Evolutionary conservation across 345 rosid species (phyloP).

Genomic region (Pistacia atlantica): DNA sequence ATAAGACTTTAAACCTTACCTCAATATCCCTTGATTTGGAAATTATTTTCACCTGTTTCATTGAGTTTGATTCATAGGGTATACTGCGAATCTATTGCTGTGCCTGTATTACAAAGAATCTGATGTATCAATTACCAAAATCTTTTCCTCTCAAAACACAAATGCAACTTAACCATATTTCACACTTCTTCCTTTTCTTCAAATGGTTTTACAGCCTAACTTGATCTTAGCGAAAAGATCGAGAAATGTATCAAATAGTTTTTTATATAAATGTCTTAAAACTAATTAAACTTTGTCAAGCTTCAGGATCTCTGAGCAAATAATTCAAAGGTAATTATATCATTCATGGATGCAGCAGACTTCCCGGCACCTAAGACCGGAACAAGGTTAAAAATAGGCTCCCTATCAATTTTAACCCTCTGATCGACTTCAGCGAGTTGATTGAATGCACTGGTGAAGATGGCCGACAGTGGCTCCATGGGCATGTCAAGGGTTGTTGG

Average conservation of each 20-base stretch:
- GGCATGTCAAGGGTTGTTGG: conserved; percentile 49
- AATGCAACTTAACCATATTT: not conserved
- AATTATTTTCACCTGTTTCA: not conserved
- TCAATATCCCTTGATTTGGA: not conserved
- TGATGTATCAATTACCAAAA: not conserved
- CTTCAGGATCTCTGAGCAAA: conserved; percentile 56
- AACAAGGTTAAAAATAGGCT: conserved; percentile 56
- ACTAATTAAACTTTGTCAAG: not conserved
- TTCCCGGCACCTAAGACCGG: conserved; percentile 72
- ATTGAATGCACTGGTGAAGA: conserved; percentile 40
- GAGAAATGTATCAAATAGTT: not conserved
- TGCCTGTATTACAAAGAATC: not conserved
- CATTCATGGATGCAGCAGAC: conserved; percentile 52
- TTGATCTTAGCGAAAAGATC: too few relatives aligned
- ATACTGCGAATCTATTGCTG: not conserved
- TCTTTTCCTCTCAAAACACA: not conserved
- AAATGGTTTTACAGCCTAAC: too few relatives aligned
- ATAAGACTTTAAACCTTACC: not conserved
- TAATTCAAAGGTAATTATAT: conserved; percentile 71
- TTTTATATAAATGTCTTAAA: not conserved
- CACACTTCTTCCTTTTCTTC: too few relatives aligned
- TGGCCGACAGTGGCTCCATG: conserved; percentile 36
- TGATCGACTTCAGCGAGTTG: conserved; percentile 49
- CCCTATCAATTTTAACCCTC: conserved; percentile 27
- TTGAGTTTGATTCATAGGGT: not conserved